These are phyloP conservation scores for Plasmodium chabaudi DNA, from an alignment of 169 alveolate genomes.

Conservation along the genomic window DNA sequence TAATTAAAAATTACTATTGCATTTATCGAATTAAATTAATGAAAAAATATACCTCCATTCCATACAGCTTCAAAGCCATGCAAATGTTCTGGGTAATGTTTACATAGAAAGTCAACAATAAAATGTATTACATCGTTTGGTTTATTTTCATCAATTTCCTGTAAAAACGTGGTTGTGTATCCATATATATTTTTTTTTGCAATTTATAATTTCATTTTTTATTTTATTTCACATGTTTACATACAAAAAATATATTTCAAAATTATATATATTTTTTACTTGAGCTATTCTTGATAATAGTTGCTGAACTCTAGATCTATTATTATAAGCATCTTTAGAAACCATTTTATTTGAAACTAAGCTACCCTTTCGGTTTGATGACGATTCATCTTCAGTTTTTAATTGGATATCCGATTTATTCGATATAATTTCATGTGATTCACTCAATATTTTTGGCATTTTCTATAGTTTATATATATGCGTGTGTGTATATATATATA, in stretches of 20 bases:
- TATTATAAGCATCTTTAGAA: constrained; percentile 27
- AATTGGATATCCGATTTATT: constrained; percentile 37
- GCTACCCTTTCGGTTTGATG: constrained; percentile 27
- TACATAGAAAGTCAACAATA: constrained; percentile 86
- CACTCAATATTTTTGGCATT: constrained; percentile 60
- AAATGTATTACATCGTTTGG: constrained; percentile 83
- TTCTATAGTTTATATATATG: constrained; percentile 18
- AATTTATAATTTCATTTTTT: neutral
- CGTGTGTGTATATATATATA: constrained; percentile 4
- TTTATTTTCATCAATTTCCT: constrained; percentile 81
- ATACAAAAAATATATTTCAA: constrained; percentile 6
- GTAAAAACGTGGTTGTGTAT: constrained; percentile 5
- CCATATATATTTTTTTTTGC: neutral
- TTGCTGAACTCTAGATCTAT: constrained; percentile 66
- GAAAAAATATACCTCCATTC: constrained; percentile 80
- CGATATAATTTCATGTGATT: constrained; percentile 29
- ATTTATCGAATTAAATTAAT: neutral
- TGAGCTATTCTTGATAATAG: constrained; percentile 74
- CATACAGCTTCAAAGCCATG: constrained; percentile 84
- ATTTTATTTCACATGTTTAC: constrained; percentile 15
- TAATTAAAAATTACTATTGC: neutral
- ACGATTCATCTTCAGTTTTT: constrained; percentile 52
- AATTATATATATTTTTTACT: constrained; percentile 16
- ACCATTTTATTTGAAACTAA: constrained; percentile 35
- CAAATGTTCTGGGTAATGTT: constrained; percentile 85